Evolutionary conservation across 805 yeast species (phyloP).

Genomic region (Starmerella davenportii): DNA sequence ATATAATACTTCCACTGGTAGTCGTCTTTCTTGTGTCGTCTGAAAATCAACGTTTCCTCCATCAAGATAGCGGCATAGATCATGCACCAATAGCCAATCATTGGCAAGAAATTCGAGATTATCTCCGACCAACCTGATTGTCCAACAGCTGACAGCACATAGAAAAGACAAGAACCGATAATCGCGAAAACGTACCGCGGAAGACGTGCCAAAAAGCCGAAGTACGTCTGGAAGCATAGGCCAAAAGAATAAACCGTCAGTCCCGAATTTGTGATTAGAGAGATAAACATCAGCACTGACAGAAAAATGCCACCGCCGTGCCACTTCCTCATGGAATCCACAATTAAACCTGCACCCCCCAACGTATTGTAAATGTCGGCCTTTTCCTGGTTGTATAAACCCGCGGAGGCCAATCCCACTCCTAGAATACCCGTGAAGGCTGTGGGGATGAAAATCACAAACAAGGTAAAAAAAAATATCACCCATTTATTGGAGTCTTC

Average conservation of each 20-base stretch:
- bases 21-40: conserved; percentile 32
- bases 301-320: conserved; percentile 61
- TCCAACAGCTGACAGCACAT: conserved; percentile 61
- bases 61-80: conserved; percentile 55
- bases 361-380: conserved; percentile 32
- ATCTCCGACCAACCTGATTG: conserved; percentile 53
- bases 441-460: conserved; percentile 54
- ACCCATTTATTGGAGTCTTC: conserved; percentile 41
- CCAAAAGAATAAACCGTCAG: conserved; percentile 71
- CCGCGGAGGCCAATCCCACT: conserved; percentile 47
- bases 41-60: conserved; percentile 56
- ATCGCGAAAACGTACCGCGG: conserved; percentile 71
- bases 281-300: conserved; percentile 47
- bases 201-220: conserved; percentile 32
- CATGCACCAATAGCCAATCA: conserved; percentile 83
- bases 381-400: conserved; percentile 32
- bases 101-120: conserved; percentile 65
- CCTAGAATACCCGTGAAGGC: conserved; percentile 62
- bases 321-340: conserved; percentile 53
- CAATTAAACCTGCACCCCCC: conserved; percentile 64
- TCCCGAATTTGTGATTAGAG: conserved; percentile 66
- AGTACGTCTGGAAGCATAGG: conserved; percentile 47
- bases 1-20: conserved; percentile 70
- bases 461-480: conserved; percentile 43
- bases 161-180: conserved; percentile 40